Evolutionary conservation across 306 rosid genomes (phyloP).

Genomic region (Quercus robur): DNA sequence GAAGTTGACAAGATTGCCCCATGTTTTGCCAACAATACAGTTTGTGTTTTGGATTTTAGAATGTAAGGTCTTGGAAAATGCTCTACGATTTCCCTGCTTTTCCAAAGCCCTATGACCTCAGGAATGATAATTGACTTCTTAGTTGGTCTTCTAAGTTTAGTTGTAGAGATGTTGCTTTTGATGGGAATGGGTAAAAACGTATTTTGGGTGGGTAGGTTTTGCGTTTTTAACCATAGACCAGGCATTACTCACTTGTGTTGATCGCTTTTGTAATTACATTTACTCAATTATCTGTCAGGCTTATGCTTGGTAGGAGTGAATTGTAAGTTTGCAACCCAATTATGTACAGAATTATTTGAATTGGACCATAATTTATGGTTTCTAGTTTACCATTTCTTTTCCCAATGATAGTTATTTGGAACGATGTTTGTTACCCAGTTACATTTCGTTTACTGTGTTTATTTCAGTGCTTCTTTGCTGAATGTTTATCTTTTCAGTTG

Average conservation of each 20-base stretch:
- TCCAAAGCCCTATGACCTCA: neutral
- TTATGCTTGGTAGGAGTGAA: neutral
- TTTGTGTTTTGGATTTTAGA: conserved; percentile 62
- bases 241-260: neutral
- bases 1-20: conserved; percentile 94
- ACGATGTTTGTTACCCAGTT: neutral
- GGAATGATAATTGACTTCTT: neutral
- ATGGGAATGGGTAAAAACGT: neutral
- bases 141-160: neutral
- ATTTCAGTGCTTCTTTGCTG: too few relatives aligned
- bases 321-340: neutral
- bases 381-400: neutral
- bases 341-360: conserved; percentile 5
- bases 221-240: conserved; percentile 15
- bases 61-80: conserved; percentile 16
- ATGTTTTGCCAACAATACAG: conserved; percentile 83
- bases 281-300: neutral
- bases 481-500: neutral
- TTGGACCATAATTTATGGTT: neutral
- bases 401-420: neutral
- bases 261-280: neutral
- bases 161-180: neutral
- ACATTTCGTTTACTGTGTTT: neutral
- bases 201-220: conserved; percentile 7
- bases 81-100: neutral